Conservation (phyloP, 2,329 filamentous ascomycete genomes). For the Fusarium irregulare region DNA sequence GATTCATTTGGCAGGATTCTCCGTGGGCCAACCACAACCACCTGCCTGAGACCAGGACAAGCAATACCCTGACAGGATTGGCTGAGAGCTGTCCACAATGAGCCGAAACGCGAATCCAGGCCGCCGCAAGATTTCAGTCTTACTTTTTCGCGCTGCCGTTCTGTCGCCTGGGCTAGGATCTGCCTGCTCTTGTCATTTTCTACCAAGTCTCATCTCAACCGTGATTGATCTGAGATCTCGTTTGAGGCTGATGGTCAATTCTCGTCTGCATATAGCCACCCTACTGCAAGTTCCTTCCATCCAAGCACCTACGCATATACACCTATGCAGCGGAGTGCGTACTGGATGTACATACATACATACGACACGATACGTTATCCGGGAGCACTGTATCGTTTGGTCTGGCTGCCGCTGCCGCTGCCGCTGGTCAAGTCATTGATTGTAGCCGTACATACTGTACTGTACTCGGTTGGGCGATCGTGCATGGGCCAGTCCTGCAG, state of each 20-base stretch:
- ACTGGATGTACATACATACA: background rate
- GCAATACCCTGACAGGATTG: background rate
- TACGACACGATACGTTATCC: background rate
- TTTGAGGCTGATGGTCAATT: slow-evolving; percentile 39
- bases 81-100: slow-evolving; percentile 6
- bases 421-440: background rate
- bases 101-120: slow-evolving; percentile 14
- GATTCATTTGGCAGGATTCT: slow-evolving; percentile 30
- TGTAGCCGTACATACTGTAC: slow-evolving; percentile 13
- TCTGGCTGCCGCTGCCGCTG: background rate
- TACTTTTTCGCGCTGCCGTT: slow-evolving; percentile 27
- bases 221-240: slow-evolving; percentile 45
- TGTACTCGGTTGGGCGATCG: slow-evolving; percentile 40
- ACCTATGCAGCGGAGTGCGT: background rate
- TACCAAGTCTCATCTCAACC: slow-evolving; percentile 17
- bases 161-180: background rate
- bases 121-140: slow-evolving; percentile 29
- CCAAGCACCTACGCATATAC: background rate
- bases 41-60: background rate
- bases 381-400: background rate
- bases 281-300: background rate
- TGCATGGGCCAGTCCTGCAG: slow-evolving; percentile 40
- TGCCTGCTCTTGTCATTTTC: slow-evolving; percentile 40
- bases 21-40: slow-evolving; percentile 26
- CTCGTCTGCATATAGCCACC: slow-evolving; percentile 37